phyloP scores from a whole-genome alignment of 2,329 filamentous ascomycete species.

The Lasiodiplodia sp. region DNA sequence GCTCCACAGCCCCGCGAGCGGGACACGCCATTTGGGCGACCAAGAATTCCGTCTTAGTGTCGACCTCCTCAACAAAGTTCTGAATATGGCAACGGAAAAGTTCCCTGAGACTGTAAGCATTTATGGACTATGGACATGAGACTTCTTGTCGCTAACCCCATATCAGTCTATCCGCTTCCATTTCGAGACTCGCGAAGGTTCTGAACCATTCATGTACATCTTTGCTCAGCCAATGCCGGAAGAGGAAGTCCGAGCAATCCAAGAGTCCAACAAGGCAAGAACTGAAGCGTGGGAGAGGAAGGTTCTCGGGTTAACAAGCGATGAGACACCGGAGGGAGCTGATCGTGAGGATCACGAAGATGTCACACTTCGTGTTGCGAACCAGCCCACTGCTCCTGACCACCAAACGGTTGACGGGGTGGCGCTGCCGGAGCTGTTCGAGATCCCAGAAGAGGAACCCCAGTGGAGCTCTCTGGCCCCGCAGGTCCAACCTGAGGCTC shows the following conservation, averaged over 20 bases:
- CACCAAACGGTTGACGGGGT: not conserved
- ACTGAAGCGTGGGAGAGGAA: slow-evolving; percentile 73
- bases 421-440: slow-evolving; percentile 9
- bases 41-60: slow-evolving; percentile 86
- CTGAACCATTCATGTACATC: slow-evolving; percentile 79
- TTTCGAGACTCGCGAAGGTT: slow-evolving; percentile 74
- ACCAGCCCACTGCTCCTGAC: not conserved
- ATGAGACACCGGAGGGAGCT: slow-evolving; percentile 29
- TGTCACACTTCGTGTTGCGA: slow-evolving; percentile 31
- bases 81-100: slow-evolving; percentile 75
- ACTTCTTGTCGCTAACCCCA: slow-evolving; percentile 30
- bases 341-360: slow-evolving; percentile 37
- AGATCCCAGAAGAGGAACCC: slow-evolving; percentile 18
- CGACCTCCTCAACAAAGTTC: slow-evolving; percentile 76
- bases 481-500: slow-evolving; percentile 22
- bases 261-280: slow-evolving; percentile 68
- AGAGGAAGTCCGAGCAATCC: slow-evolving; percentile 75
- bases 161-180: slow-evolving; percentile 74
- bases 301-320: slow-evolving; percentile 56
- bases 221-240: slow-evolving; percentile 85
- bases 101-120: slow-evolving; percentile 69
- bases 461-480: slow-evolving; percentile 6
- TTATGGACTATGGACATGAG: not conserved
- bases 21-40: slow-evolving; percentile 67
- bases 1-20: slow-evolving; percentile 69